Conservation (phyloP, 1,139 yeast species). For the Geotrichum restrictum region DNA sequence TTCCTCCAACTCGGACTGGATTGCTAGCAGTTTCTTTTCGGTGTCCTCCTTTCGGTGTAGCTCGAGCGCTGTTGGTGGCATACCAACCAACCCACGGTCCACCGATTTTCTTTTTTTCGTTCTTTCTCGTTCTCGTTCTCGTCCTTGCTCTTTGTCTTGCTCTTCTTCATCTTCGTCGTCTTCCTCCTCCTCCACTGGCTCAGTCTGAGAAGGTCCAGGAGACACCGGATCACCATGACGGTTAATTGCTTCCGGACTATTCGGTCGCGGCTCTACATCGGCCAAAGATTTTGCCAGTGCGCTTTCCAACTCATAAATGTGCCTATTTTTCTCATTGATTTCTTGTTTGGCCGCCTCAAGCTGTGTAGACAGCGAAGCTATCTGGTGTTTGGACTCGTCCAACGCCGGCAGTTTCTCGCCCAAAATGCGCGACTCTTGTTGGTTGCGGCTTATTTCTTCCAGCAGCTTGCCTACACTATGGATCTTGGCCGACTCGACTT, state of each 20-base stretch:
- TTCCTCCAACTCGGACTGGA: constrained; percentile 22
- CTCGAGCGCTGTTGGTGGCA: neutral
- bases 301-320: constrained; percentile 28
- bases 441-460: constrained; percentile 27
- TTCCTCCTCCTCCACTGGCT: neutral
- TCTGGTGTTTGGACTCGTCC: constrained; percentile 13
- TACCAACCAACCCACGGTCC: neutral
- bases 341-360: constrained; percentile 24
- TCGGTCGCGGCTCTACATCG: constrained; percentile 10
- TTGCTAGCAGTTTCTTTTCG: constrained; percentile 10
- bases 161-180: neutral
- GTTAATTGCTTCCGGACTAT: constrained; percentile 11
- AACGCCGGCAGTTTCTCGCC: constrained; percentile 16
- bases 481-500: constrained; percentile 45
- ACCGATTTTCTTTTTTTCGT: no score
- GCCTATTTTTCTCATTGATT: constrained; percentile 27
- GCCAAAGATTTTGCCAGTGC: constrained; percentile 13
- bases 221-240: constrained; percentile 2
- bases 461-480: constrained; percentile 43
- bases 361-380: constrained; percentile 21
- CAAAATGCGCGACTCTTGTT: constrained; percentile 16
- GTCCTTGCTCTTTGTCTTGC: neutral
- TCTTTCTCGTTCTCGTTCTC: neutral
- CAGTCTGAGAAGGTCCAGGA: neutral
- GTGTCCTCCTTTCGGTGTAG: neutral